Base-by-base conservation (phyloP, 2,329 filamentous ascomycete species). In the Phaeosphaeria sp. region DNA sequence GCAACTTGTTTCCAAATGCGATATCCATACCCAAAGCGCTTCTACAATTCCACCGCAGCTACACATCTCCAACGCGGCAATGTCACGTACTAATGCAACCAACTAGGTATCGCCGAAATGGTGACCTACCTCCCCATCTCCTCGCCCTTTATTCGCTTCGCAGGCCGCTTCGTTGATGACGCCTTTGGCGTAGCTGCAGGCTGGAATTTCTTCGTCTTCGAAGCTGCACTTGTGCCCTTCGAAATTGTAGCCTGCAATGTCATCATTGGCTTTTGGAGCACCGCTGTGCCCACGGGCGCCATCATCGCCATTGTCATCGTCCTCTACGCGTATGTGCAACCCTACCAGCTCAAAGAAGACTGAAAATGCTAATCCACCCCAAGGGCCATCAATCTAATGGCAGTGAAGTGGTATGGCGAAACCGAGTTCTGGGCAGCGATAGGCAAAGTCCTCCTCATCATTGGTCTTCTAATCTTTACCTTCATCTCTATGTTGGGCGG, bases 401-500 rank as follows among this genome's bases (percentile, higher is more conserved):
- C 80, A 0, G 80, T 82, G 20, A 77, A 78, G 51, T 79, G 76
- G 60, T 83, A 80, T 52, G 81, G 80, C 24, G 79, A 81, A 57
- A 75, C 88, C 0, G 91, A 95, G 72, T 95, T 96, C 69, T 85
- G 86, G 79, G 86, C 89, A 20, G 88, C 91, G 87, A 61, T 93
- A 11, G 78, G 78, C 55, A 82, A 83, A 65, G 79, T 82, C 18
- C 64, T 82, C 21, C 73, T 82, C 54, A 81, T 83, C 63, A 74
- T 81, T 55, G 74, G 76, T 30, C 72, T 82, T 17, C 77, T 82
- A 64, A 70, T 77, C 59, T 82, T 82, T 78, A 94, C 92, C 2
- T 92, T 96, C 69, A 83, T 96, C 63, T 87, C 88, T 63, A 94
- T 95, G 89, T 79, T 95, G 1, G 92, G 92, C 7, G 92, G 90